phyloP scores from a whole-genome alignment of 495 filamentous ascomycete species.

The Copromyces sp. region DNA sequence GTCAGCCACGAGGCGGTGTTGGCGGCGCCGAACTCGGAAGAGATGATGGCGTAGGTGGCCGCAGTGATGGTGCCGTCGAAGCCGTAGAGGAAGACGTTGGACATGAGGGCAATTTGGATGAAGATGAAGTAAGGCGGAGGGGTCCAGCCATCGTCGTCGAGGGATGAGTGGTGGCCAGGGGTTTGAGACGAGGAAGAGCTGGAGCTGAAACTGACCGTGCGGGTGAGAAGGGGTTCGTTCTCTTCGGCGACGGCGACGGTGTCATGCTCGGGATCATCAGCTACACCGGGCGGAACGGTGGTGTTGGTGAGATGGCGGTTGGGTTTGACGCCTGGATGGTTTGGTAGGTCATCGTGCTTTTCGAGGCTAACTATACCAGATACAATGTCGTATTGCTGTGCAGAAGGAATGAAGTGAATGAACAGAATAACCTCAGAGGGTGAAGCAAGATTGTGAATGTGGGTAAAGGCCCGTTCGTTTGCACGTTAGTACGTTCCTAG shows the following conservation, averaged over 20 bases:
- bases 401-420: too few relatives aligned
- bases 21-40: conserved; percentile 41
- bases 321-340: background rate
- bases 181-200: conserved; percentile 13
- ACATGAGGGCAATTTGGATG: conserved; percentile 48
- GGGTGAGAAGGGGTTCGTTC: background rate
- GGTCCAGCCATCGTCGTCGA: conserved; percentile 24
- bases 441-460: too few relatives aligned
- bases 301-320: background rate
- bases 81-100: conserved; percentile 55
- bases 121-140: conserved; percentile 30
- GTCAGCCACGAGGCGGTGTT: conserved; percentile 56
- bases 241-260: background rate
- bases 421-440: too few relatives aligned
- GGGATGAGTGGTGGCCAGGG: conserved; percentile 31
- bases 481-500: too few relatives aligned
- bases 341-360: background rate
- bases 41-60: conserved; percentile 55
- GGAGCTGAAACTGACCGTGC: background rate
- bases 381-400: too few relatives aligned
- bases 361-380: too few relatives aligned
- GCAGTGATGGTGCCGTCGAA: conserved; percentile 60
- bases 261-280: background rate
- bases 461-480: too few relatives aligned
- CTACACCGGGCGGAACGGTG: background rate